Evolutionary conservation across 2,329 filamentous ascomycete species (phyloP), one percentile per base, ranked within the genome.

Genomic region (Ophiostoma piceae): DNA sequence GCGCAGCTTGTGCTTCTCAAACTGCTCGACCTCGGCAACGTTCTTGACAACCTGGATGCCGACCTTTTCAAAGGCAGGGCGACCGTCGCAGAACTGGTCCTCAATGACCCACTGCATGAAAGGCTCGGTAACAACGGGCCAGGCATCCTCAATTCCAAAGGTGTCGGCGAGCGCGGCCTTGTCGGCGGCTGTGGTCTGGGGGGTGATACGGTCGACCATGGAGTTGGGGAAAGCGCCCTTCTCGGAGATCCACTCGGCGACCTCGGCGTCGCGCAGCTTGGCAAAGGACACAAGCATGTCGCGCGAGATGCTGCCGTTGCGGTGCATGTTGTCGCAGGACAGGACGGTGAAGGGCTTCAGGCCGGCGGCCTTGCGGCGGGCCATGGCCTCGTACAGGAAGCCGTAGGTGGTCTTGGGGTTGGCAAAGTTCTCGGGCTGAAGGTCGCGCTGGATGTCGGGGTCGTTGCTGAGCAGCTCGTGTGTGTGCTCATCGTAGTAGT

Each of bases 401-500:
- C 83, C 83, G 72, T 83, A 85, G 22, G 81, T 84, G 73, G 82
- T 85, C 71, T 77, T 77, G 29, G 83, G 83, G 2, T 74, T 68
- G 64, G 78, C 77, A 47, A 79, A 78, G 75, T 83, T 79, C 74
- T 78, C 79, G 5, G 82, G 76, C 72, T 84, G 83, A 7, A 84
- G 77, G 73, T 85, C 83, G 74, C 77, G 79, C 74, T 80, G 79
- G 68, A 85, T 84, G 73, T 85, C 83, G 9, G 82, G 77, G 75
- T 84, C 79, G 62, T 84, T 79, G 47, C 76, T 75, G 72, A 81
- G 76, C 71, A 85, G 79, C 78, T 84, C 77, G 78, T 85, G 83
- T n/a, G 83, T 83, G 79, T 85, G 84, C 75, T 85, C 83, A 75
- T 85, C 84, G 79, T 85, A 84, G 78, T 83, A 85, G 81, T 85